Base-by-base conservation (phyloP, 768 basidiomycete genomes). In the Macrolepiota albuminosa region DNA sequence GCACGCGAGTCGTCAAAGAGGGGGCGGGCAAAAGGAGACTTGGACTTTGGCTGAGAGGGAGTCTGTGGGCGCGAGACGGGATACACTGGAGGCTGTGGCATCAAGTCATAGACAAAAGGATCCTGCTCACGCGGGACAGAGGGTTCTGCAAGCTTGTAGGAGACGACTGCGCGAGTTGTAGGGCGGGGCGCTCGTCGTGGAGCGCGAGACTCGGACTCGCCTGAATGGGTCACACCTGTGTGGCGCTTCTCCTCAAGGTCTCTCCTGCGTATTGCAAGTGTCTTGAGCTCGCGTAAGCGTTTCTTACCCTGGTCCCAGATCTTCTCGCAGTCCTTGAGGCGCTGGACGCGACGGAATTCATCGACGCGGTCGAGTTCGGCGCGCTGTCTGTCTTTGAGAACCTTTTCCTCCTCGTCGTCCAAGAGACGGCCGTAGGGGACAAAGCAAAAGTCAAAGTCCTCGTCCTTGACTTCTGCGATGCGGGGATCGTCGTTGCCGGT, bases 401-500 rank as follows among this genome's bases (percentile, higher is more conserved):
- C 67, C 60, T 73, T 76, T 45, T 77, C 77, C 45, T 74, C 76
- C 31, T 72, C 69, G 40, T 80, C 81, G 63, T 81, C 81, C 51
- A 69, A 61, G 14, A 81, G 71, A 11, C 72, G 68, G 21, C 76
- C 78, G 58, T 73, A 70, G 13, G 79, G 80, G 18, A 79, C 68
- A 61, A 81, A 81, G 63, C 76, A 79, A 36, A 74, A 70, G 63
- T 81, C 79, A 64, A 81, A 81, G 61, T 79, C 80, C 63, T 77
- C 79, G 69, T 81, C 79, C 63, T 76, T 78, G 49, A 89, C 85
- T 18, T 78, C 74, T 48, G 81, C 84, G 54, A 88, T 86, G 49
- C 85, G 81, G 1, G 87, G 85, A 70, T 87, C 86, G 61, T 80
- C 71, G 70, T 84, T 81, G 13, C 78, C 76, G 10, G 78, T 74